Conservation (phyloP, 768 basidiomycete genomes). For the Paxillus involutus region DNA sequence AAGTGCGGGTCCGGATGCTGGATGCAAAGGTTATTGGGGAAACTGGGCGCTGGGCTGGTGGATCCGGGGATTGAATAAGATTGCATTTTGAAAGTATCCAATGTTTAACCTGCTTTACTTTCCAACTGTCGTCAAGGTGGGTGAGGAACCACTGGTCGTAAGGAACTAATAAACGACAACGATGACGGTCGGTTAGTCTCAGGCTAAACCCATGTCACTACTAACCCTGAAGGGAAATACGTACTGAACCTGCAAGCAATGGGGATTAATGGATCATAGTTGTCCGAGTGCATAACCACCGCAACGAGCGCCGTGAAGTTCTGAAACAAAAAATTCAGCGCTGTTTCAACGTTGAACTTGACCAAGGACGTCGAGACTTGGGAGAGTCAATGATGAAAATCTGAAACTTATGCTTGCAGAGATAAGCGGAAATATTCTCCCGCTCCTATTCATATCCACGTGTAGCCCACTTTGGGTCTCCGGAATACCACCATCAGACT, state of each 20-base stretch:
- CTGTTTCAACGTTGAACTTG: neutral
- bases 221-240: constrained; percentile 19
- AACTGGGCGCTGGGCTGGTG: constrained; percentile 41
- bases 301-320: neutral
- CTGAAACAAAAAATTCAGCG: neutral
- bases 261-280: constrained; percentile 31
- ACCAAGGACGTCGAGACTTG: neutral
- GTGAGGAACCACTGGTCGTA: constrained; percentile 81
- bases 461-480: neutral
- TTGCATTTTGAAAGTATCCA: constrained; percentile 61
- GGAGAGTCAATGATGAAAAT: neutral
- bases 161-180: constrained; percentile 44
- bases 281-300: constrained; percentile 7
- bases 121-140: constrained; percentile 59
- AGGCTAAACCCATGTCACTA: neutral
- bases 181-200: neutral
- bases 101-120: constrained; percentile 60
- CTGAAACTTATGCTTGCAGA: neutral
- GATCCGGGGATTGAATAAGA: constrained; percentile 31
- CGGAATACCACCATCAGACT: too few relatives aligned
- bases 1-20: constrained; percentile 10
- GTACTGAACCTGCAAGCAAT: constrained; percentile 59
- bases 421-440: neutral
- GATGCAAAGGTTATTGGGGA: constrained; percentile 72
- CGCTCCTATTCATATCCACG: neutral